phyloP scores from a whole-genome alignment of 208 protist species.

The Wallacemonas sp. region DNA sequence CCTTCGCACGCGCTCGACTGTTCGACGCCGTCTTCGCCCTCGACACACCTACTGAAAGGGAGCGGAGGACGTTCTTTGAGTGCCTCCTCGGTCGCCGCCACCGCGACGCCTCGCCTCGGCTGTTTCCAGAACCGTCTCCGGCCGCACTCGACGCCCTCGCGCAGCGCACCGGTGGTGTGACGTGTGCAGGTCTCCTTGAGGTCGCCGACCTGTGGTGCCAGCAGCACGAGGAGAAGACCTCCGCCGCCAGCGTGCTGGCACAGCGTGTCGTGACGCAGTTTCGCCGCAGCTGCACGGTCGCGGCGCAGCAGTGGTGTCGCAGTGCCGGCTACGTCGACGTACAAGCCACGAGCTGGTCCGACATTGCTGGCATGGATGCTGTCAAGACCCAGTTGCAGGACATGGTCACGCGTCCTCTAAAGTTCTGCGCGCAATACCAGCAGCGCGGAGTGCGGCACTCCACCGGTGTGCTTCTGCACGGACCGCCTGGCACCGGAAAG shows the following conservation, averaged over 20 bases:
- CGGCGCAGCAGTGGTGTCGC: constrained; percentile 41
- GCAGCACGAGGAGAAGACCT: not conserved
- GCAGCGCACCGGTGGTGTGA: constrained; percentile 62
- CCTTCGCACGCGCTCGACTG: constrained; percentile 32
- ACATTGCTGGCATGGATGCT: constrained; percentile 73
- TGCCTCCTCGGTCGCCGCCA: not conserved
- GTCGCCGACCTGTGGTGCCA: constrained; percentile 15
- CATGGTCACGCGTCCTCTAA: constrained; percentile 45
- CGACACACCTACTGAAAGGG: constrained; percentile 55
- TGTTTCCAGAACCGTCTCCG: no score
- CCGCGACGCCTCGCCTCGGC: not conserved
- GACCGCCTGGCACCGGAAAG: constrained; percentile 92
- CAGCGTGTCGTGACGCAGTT: constrained; percentile 43
- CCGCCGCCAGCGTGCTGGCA: constrained; percentile 12
- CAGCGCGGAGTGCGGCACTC: constrained; percentile 62
- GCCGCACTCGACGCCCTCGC: constrained; percentile 52
- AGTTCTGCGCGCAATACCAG: constrained; percentile 17
- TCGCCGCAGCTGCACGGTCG: constrained; percentile 33
- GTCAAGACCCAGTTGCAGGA: constrained; percentile 54
- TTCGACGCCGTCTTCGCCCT: constrained; percentile 47
- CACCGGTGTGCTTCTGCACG: constrained; percentile 87
- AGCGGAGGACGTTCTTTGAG: constrained; percentile 45
- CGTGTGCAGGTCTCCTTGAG: constrained; percentile 62
- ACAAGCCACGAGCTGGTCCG: constrained; percentile 55
- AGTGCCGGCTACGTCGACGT: constrained; percentile 78